These are phyloP conservation scores for Nemania bipapillata DNA, from an alignment of 2,329 filamentous ascomycete genomes.

Conservation along the genomic window DNA sequence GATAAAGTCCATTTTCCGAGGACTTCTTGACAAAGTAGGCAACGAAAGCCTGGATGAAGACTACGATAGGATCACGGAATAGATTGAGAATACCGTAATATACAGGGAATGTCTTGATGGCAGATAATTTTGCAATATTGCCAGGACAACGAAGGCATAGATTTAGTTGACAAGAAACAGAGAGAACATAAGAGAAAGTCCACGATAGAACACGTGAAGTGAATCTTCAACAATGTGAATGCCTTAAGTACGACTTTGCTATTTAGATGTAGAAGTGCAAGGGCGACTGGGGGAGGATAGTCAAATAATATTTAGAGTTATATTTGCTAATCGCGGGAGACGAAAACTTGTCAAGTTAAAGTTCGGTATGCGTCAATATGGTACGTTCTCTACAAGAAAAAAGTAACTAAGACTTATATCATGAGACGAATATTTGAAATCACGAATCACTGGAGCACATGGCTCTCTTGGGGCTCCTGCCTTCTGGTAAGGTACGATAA, in stretches of 20 bases:
- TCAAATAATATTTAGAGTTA: too few relatives aligned
- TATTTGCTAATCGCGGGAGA: too few relatives aligned
- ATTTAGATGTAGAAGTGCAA: slow-evolving; percentile 21
- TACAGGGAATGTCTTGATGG: slow-evolving; percentile 14
- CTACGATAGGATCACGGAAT: slow-evolving; percentile 12
- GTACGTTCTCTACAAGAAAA: too few relatives aligned
- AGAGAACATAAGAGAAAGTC: slow-evolving; percentile 5
- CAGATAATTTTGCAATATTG: slow-evolving; percentile 9
- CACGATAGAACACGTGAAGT: slow-evolving; percentile 13
- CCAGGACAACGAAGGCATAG: slow-evolving; percentile 6
- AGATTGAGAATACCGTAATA: slow-evolving; percentile 21
- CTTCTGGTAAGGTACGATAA: too few relatives aligned
- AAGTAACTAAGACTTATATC: too few relatives aligned
- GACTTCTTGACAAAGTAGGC: slow-evolving; percentile 4
- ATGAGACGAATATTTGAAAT: too few relatives aligned
- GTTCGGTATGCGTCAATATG: too few relatives aligned
- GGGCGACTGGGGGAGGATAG: slow-evolving; percentile 17
- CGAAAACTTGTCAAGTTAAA: too few relatives aligned
- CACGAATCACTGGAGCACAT: too few relatives aligned
- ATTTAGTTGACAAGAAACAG: slow-evolving; percentile 5
- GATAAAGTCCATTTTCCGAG: slow-evolving; percentile 11
- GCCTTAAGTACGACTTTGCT: slow-evolving; percentile 21
- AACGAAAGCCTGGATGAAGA: background rate
- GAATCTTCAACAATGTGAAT: slow-evolving; percentile 18
- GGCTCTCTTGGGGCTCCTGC: too few relatives aligned